phyloP scores from a whole-genome alignment of 2,329 filamentous ascomycete genomes.

The Cordyceps cicadae region DNA sequence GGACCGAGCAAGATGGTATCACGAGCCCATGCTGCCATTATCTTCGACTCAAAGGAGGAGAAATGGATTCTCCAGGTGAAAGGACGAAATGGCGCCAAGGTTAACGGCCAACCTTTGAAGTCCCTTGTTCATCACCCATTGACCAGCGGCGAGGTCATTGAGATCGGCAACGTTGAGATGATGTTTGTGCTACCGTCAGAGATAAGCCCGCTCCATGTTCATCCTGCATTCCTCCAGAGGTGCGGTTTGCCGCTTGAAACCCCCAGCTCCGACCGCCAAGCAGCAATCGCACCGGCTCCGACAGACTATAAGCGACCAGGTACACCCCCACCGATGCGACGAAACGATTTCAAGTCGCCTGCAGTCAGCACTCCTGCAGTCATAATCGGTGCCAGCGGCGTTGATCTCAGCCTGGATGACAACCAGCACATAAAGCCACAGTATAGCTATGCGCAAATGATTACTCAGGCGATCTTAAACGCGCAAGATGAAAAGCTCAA shows the following conservation, averaged over 20 bases:
- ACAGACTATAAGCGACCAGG: slow-evolving; percentile 52
- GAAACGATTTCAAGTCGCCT: slow-evolving; percentile 24
- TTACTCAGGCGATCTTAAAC: slow-evolving; percentile 88
- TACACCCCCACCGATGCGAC: slow-evolving; percentile 44
- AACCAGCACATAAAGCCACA: slow-evolving; percentile 90
- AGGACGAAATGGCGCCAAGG: slow-evolving; percentile 81
- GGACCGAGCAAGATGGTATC: slow-evolving; percentile 77
- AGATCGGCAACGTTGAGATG: slow-evolving; percentile 92
- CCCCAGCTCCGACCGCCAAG: slow-evolving; percentile 28
- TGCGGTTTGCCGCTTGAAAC: slow-evolving; percentile 43
- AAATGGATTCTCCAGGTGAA: slow-evolving; percentile 82
- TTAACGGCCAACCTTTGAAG: slow-evolving; percentile 67
- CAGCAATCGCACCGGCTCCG: slow-evolving; percentile 51
- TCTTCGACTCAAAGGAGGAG: slow-evolving; percentile 58
- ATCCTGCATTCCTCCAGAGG: slow-evolving; percentile 60
- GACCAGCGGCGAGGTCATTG: slow-evolving; percentile 81
- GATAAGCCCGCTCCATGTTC: slow-evolving; percentile 56
- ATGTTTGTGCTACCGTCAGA: slow-evolving; percentile 91
- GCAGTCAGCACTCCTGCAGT: slow-evolving; percentile 28
- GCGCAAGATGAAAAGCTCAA: slow-evolving; percentile 83
- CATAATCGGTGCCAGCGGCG: slow-evolving; percentile 39
- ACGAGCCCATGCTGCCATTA: slow-evolving; percentile 66
- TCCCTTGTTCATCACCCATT: slow-evolving; percentile 58
- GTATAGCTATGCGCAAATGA: slow-evolving; percentile 94
- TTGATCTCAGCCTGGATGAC: slow-evolving; percentile 73